These are phyloP conservation scores for Rhizopogon sp. DNA, from an alignment of 768 basidiomycete species.

Conservation along the genomic window DNA sequence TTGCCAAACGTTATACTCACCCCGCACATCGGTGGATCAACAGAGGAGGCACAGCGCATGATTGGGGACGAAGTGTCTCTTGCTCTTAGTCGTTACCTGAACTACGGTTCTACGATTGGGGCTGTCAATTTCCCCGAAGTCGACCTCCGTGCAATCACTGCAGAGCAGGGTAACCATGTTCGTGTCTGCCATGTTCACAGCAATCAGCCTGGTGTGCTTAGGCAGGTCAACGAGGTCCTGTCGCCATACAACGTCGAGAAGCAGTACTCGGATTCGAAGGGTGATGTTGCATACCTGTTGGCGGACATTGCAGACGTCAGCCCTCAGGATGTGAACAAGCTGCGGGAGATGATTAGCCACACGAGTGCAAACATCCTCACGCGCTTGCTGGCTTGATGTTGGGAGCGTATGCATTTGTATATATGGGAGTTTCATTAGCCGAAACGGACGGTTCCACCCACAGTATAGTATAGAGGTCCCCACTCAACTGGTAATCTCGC, in stretches of 20 bases:
- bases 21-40: slow-evolving; percentile 98
- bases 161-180: slow-evolving; percentile 74
- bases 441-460: slow-evolving; percentile 30
- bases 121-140: slow-evolving; percentile 99
- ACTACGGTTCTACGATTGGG: slow-evolving; percentile 85
- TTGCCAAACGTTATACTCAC: slow-evolving; percentile 94
- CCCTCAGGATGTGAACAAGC: slow-evolving; percentile 66
- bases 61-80: slow-evolving; percentile 93
- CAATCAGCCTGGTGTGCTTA: slow-evolving; percentile 94
- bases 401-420: not conserved
- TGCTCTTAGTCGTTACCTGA: slow-evolving; percentile 83
- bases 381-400: slow-evolving; percentile 63
- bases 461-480: slow-evolving; percentile 10
- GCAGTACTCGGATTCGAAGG: slow-evolving; percentile 97
- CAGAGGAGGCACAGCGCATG: slow-evolving; percentile 96
- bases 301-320: slow-evolving; percentile 94
- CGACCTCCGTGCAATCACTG: slow-evolving; percentile 86
- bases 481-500: slow-evolving; percentile 47
- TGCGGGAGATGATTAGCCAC: slow-evolving; percentile 72
- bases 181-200: slow-evolving; percentile 94
- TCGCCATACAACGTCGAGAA: slow-evolving; percentile 98
- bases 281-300: slow-evolving; percentile 91
- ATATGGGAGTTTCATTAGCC: slow-evolving; percentile 7
- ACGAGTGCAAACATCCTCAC: slow-evolving; percentile 89
- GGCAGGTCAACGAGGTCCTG: slow-evolving; percentile 89